Base-by-base conservation (phyloP, 2,329 filamentous ascomycete genomes). In the Incumbomyces delicatus region DNA sequence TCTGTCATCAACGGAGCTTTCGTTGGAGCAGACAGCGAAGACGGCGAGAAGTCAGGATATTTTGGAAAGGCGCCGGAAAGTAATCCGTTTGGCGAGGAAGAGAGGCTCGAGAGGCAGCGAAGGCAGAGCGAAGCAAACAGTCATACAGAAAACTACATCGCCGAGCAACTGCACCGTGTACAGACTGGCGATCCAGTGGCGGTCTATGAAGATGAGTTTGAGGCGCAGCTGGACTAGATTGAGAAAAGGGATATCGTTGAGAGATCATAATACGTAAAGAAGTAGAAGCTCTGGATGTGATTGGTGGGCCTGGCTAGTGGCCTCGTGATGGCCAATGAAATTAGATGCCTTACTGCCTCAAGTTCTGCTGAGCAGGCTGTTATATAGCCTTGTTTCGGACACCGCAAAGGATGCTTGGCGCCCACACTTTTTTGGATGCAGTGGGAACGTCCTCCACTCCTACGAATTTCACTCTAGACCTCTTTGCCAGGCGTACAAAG, bases 121-220 rank as follows among this genome's bases (percentile, higher is more conserved):
- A 69, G 50, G 54, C 65, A 20, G 60, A 59, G 47, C 30, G 74
- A 80, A 58, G 78, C 79, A 0, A 76, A 87, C 58, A 71, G 76
- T 46, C 85, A 92, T 55, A 78, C 94, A 60, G 81, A 86, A 50
- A 76, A 79, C 54, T 95, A 94, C 63, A 84, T 95, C 47, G 80
- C 77, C 27, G 83, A 88, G 53, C 85, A 95, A 67, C 72, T 95
- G 48, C 75, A 83, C 63, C 74, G 81, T 47, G 81, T 92, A 58
- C 80, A 76, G 61, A 80, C 75, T 39, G 68, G 58, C 4, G 55
- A 63, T 31, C 69, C 70, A 29, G 63, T 66, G 14, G 71, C 66
- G 16, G 62, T 72, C 40, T 75, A 76, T 49, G 71, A 74, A 47
- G 80, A 82, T 59, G 80, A 84, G 64, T 75, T 83, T 57, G 75